Evolutionary conservation across 495 filamentous ascomycete species (phyloP), one percentile per base, ranked within the genome.

Genomic region (Alectoria sarmentosa): DNA sequence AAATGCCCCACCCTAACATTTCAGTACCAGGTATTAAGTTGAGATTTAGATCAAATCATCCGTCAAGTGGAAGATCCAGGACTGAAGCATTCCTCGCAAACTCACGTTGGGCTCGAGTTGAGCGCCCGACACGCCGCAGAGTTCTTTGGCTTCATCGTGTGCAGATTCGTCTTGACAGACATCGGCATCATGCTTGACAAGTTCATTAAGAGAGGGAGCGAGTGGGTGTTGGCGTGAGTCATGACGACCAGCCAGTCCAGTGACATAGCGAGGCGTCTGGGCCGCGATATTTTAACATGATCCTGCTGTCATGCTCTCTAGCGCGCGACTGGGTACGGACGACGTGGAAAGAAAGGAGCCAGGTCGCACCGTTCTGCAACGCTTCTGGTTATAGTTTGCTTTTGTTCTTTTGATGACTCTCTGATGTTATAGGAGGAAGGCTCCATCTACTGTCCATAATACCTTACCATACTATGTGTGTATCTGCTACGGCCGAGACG

Each of bases 101-200:
- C 92, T 34, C 91, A 96, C 69, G 91, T 98, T 60, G 95, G 94
- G 23, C 82, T 98, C 37, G 95, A 98, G 75, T 83, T 98, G 23
- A 91, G 90, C 74, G 90, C 90, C 37, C 85, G 92, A 26, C 93
- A 97, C 76, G 95, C 94, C 14, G 90, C 95, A 38, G 94, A 98
- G 71, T 98, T 98, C 77, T 98, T 98, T 74, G 92, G 87, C 37
- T 96, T 98, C 75, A 98, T 91, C 73, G 81, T 98, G 23, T 97
- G 93, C 74, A 90, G 95, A 21, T 98, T 98, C 73, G 91, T 91
- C 37, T 75, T 98, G 56, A 80, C 88, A 11, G 94, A 98, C 75
- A 77, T 98, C 65, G 81, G 85, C 48, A 71, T 96, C 73, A 83
- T 98, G 78, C 80, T 98, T 71, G 94, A 98, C 75, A 98, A 98